Conservation (phyloP, 1,139 yeast genomes). For the Hyphopichia fennica region DNA sequence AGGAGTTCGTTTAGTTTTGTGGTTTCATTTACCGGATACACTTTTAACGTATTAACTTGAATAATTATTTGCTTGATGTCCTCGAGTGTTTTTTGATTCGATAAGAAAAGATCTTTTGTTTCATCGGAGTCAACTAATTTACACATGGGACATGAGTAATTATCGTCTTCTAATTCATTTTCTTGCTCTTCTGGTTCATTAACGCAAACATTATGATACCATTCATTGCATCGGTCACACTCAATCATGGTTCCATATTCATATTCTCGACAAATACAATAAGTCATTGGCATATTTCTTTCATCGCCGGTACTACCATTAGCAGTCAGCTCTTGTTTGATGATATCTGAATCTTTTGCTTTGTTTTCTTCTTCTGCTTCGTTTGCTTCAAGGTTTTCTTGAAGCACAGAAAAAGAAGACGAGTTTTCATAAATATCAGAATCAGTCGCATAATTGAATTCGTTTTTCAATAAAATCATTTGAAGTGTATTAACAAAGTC, state of each 20-base stretch:
- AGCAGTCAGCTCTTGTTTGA: conserved; percentile 9
- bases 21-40: conserved; percentile 43
- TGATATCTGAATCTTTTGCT: background rate
- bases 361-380: background rate
- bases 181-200: conserved; percentile 35
- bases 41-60: conserved; percentile 33
- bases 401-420: background rate
- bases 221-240: conserved; percentile 76
- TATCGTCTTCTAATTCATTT: conserved; percentile 36
- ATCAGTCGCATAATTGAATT: conserved; percentile 33
- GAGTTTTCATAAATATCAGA: conserved; percentile 2
- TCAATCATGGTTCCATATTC: conserved; percentile 78
- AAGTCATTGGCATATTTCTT: conserved; percentile 23
- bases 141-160: conserved; percentile 69
- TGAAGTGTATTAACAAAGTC: conserved; percentile 26
- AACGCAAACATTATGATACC: conserved; percentile 77
- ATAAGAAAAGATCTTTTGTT: conserved; percentile 15
- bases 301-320: conserved; percentile 7
- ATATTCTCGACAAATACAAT: conserved; percentile 69
- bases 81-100: conserved; percentile 20
- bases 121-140: conserved; percentile 23
- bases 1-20: conserved; percentile 21
- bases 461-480: conserved; percentile 31
- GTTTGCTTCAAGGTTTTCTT: background rate
- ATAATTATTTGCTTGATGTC: conserved; percentile 18